phyloP scores from a whole-genome alignment of 2,329 filamentous ascomycete genomes.

The Penicillium sp. region DNA sequence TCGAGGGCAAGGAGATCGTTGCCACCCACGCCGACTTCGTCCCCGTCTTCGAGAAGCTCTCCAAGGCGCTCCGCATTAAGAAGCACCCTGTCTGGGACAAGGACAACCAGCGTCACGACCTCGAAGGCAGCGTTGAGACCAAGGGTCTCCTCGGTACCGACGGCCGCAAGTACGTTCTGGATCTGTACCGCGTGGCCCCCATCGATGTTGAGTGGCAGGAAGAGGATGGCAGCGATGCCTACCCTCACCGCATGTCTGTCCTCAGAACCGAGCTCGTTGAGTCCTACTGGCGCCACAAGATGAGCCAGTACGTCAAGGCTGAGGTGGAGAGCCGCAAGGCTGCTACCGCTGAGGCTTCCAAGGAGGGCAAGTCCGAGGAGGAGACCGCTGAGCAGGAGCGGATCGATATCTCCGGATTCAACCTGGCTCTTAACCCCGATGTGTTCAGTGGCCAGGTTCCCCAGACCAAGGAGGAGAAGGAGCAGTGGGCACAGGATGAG shows the following conservation, averaged over 20 bases:
- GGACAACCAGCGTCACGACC: slow-evolving; percentile 82
- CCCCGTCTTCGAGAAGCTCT: slow-evolving; percentile 83
- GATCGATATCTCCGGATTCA: slow-evolving; percentile 84
- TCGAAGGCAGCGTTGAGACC: slow-evolving; percentile 95
- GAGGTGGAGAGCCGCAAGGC: slow-evolving; percentile 68
- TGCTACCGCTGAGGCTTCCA: slow-evolving; percentile 42
- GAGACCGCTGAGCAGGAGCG: slow-evolving; percentile 59
- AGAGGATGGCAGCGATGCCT: slow-evolving; percentile 63
- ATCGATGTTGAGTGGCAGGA: slow-evolving; percentile 91
- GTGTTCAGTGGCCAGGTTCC: slow-evolving; percentile 91
- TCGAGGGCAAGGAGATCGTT: slow-evolving; percentile 94
- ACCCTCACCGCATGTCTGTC: slow-evolving; percentile 96
- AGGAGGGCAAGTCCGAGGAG: slow-evolving; percentile 41
- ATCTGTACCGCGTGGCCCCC: slow-evolving; percentile 91
- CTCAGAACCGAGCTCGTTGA: slow-evolving; percentile 89
- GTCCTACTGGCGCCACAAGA: slow-evolving; percentile 77
- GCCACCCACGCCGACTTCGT: slow-evolving; percentile 86
- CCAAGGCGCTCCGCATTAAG: slow-evolving; percentile 87
- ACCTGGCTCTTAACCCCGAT: slow-evolving; percentile 89
- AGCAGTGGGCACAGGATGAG: slow-evolving; percentile 79
- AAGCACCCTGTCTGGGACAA: slow-evolving; percentile 98
- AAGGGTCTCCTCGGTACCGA: slow-evolving; percentile 97
- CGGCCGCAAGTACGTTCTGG: slow-evolving; percentile 94
- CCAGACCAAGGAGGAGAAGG: slow-evolving; percentile 87
- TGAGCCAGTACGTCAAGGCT: slow-evolving; percentile 82